phyloP scores from a whole-genome alignment of 2,329 filamentous ascomycete species.

The Scytalidium lignicola region DNA sequence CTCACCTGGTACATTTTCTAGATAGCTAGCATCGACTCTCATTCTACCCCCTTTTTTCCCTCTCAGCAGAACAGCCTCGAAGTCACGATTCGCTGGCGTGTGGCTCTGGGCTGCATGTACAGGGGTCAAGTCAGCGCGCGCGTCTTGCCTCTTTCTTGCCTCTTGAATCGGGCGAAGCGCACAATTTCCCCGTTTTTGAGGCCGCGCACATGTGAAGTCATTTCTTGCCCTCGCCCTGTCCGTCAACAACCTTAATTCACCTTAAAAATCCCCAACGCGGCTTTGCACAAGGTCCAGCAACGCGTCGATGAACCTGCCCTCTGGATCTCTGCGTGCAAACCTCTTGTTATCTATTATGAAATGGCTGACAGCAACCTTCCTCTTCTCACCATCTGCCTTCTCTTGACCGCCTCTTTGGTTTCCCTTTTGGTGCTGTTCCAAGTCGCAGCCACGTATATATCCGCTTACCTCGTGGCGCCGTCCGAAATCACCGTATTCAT shows the following conservation, averaged over 20 bases:
- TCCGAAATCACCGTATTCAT: constrained; percentile 52
- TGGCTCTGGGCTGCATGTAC: not conserved
- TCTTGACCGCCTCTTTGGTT: constrained; percentile 52
- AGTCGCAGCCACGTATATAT: constrained; percentile 45
- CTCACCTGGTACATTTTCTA: too few species aligned
- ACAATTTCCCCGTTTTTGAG: too few species aligned
- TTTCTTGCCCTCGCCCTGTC: not conserved
- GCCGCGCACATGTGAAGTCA: not conserved
- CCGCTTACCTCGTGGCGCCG: constrained; percentile 54
- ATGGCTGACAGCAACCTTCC: constrained; percentile 25
- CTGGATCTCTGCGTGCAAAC: too few species aligned
- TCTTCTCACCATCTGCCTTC: constrained; percentile 42
- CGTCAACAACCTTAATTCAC: not conserved
- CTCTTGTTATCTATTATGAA: constrained; percentile 4
- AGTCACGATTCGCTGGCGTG: not conserved
- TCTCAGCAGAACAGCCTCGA: not conserved
- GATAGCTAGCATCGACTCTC: too few species aligned
- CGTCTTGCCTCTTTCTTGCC: too few species aligned
- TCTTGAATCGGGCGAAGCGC: too few species aligned
- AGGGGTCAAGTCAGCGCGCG: too few species aligned
- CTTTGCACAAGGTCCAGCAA: too few species aligned
- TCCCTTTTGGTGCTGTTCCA: constrained; percentile 50
- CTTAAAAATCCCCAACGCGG: not conserved
- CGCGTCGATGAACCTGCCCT: too few species aligned
- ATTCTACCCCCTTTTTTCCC: not conserved